These are phyloP conservation scores for Kuraishia ogatae DNA, from an alignment of 805 yeast species.

Conservation along the genomic window DNA sequence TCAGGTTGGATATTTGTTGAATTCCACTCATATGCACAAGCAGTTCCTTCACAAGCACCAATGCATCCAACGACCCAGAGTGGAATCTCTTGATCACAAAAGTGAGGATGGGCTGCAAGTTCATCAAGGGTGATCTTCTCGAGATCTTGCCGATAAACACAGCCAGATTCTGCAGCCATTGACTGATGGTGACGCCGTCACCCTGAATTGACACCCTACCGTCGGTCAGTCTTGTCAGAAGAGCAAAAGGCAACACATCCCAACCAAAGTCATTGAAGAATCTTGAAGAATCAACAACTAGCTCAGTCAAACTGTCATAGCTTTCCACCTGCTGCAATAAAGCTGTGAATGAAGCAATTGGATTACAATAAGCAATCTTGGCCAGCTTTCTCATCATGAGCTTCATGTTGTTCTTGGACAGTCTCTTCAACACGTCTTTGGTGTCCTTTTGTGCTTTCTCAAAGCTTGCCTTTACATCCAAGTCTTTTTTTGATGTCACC, in stretches of 20 bases:
- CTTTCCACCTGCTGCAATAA: constrained; percentile 80
- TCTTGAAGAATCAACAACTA: constrained; percentile 72
- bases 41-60: constrained; percentile 60
- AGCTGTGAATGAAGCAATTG: constrained; percentile 66
- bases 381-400: constrained; percentile 69
- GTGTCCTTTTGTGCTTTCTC: constrained; percentile 71
- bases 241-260: constrained; percentile 73
- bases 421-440: constrained; percentile 66
- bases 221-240: constrained; percentile 60
- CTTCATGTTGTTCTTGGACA: constrained; percentile 71
- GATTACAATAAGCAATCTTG: constrained; percentile 65
- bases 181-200: constrained; percentile 74
- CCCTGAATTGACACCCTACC: constrained; percentile 61
- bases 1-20: constrained; percentile 57
- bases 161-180: constrained; percentile 82
- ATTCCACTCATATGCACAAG: constrained; percentile 74
- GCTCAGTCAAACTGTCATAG: constrained; percentile 75
- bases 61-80: constrained; percentile 45
- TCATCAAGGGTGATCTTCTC: constrained; percentile 42
- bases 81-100: constrained; percentile 59
- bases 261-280: constrained; percentile 72
- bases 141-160: constrained; percentile 71
- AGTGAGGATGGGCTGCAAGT: constrained; percentile 50
- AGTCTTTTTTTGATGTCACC: constrained; percentile 45
- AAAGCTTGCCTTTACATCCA: constrained; percentile 48